phyloP scores from a whole-genome alignment of 2,329 filamentous ascomycete genomes.

The Cladosporium sp. region DNA sequence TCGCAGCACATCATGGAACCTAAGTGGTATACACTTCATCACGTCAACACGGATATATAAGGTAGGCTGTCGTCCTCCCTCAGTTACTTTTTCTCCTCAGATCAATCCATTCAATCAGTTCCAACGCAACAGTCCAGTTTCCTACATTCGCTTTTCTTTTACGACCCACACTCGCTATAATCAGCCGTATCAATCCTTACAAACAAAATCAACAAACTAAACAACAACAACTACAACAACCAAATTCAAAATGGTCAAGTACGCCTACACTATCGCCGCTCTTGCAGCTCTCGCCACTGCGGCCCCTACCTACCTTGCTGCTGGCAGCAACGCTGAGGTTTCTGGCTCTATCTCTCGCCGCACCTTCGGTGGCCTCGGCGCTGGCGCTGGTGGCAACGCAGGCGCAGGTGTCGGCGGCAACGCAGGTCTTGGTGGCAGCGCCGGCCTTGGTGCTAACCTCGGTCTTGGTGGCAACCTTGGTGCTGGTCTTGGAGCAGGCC shows the following conservation, averaged over 20 bases:
- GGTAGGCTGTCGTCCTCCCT: background rate
- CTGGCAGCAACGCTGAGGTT: slow-evolving; percentile 6
- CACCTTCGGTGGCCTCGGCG: background rate
- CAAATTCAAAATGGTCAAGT: slow-evolving; percentile 10
- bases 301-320: slow-evolving; percentile 17
- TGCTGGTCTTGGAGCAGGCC: background rate
- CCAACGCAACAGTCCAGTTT: background rate
- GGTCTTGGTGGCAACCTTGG: background rate
- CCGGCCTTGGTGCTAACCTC: background rate
- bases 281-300: slow-evolving; percentile 16
- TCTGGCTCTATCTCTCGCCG: background rate
- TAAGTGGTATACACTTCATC: background rate
- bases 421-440: background rate
- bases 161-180: slow-evolving; percentile 1
- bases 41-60: slow-evolving; percentile 8
- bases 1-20: background rate
- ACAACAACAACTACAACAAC: background rate
- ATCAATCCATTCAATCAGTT: slow-evolving; percentile 12
- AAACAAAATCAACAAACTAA: background rate
- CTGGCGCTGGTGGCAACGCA: background rate
- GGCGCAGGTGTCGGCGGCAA: too few relatives aligned
- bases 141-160: slow-evolving; percentile 7
- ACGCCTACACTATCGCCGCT: slow-evolving; percentile 17
- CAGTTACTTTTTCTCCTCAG: background rate
- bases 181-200: background rate